Percentiles rank a stretch among this genome's conserved stretches.
Conservation (phyloP, 2,329 filamentous ascomycete genomes). For the Aspergillus fumigatiaffinis region DNA sequence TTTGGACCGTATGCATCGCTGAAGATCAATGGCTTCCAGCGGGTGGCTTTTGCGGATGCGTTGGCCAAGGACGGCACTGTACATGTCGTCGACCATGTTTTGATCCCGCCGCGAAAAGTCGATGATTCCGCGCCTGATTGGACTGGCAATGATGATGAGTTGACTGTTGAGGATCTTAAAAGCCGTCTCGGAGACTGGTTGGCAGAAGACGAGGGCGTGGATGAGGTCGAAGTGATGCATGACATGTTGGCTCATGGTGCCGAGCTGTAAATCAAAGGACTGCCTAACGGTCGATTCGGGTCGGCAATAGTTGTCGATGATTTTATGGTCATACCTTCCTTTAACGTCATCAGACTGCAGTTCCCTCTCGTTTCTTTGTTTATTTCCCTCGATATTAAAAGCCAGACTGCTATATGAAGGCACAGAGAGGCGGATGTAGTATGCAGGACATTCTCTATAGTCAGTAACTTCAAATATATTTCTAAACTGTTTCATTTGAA, state of each 20-base stretch:
- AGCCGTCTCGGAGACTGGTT: conserved; percentile 15
- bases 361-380: neutral
- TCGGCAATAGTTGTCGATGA: conserved; percentile 1
- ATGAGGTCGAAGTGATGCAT: neutral
- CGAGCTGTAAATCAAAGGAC: conserved; percentile 4
- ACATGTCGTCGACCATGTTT: conserved; percentile 67
- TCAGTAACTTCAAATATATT: conserved; percentile 5
- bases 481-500: conserved; percentile 8
- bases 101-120: conserved; percentile 67
- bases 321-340: neutral
- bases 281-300: neutral
- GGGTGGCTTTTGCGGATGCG: conserved; percentile 65
- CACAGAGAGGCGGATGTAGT: neutral
- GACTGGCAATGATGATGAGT: conserved; percentile 8
- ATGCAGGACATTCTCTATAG: neutral
- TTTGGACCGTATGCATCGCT: conserved; percentile 68
- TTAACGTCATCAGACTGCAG: neutral
- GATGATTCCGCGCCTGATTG: conserved; percentile 2
- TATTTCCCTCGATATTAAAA: neutral
- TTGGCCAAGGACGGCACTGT: conserved; percentile 77
- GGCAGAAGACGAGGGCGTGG: conserved; percentile 4
- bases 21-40: conserved; percentile 68
- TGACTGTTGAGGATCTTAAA: conserved; percentile 20
- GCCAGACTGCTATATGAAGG: neutral
- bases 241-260: neutral